A percentile compares a stretch with the other conserved stretches of the same genome.
These are phyloP conservation scores for Colletotrichum sp. DNA, from an alignment of 2,329 filamentous ascomycete genomes.

Conservation along the genomic window DNA sequence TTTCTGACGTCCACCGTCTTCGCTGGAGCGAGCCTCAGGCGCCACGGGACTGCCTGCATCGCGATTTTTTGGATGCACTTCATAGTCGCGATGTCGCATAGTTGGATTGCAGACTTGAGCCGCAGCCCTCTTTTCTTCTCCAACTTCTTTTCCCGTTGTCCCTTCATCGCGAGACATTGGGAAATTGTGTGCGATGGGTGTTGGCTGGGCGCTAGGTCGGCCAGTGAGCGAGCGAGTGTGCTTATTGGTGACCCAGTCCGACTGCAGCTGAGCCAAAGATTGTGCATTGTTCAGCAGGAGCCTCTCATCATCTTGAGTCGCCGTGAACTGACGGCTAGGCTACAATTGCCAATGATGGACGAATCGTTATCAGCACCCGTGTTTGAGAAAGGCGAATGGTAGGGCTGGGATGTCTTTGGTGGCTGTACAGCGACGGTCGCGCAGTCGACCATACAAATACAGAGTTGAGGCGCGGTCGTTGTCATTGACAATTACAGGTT, in stretches of 20 bases:
- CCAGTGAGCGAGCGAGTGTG: neutral
- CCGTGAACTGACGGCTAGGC: neutral
- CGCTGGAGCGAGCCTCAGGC: neutral
- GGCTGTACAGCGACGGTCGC: neutral
- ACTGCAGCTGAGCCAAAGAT: neutral
- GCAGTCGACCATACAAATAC: neutral
- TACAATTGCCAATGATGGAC: neutral
- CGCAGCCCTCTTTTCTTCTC: neutral
- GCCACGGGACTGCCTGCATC: neutral
- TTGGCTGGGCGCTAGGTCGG: neutral
- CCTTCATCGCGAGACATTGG: neutral
- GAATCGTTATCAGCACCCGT: neutral
- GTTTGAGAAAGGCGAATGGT: neutral
- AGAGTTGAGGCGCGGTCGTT: neutral
- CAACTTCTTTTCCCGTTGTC: neutral
- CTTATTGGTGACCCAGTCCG: neutral
- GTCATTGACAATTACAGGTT: neutral
- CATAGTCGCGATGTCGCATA: neutral
- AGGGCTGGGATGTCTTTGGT: neutral
- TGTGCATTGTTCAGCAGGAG: neutral
- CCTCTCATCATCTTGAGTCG: neutral
- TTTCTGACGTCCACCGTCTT: conserved; percentile 9
- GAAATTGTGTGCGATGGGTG: neutral
- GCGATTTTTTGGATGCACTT: neutral
- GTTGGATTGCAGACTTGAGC: neutral